Evolutionary conservation across 2,329 filamentous ascomycete species (phyloP).

Genomic region (Aspergillus ochraceus): DNA sequence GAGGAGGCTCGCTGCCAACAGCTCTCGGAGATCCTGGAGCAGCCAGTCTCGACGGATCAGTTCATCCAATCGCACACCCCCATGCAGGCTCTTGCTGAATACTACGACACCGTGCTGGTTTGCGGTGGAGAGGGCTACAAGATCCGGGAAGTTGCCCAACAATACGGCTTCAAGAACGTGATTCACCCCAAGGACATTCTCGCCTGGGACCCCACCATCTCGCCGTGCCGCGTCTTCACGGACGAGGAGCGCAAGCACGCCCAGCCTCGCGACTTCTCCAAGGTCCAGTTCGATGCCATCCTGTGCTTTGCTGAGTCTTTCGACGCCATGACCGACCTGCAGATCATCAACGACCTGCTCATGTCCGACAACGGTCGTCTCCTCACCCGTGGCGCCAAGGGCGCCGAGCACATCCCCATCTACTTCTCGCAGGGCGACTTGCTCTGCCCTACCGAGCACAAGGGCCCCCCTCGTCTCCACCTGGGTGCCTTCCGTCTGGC

Average conservation of each 20-base stretch:
- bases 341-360: conserved; percentile 73
- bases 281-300: conserved; percentile 71
- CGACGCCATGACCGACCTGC: conserved; percentile 73
- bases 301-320: conserved; percentile 73
- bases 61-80: conserved; percentile 78
- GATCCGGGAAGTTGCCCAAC: conserved; percentile 70
- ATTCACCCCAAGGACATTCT: conserved; percentile 73
- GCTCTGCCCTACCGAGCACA: conserved; percentile 65
- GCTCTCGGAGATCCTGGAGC: conserved; percentile 66
- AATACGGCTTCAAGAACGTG: conserved; percentile 73
- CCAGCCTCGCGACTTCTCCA: conserved; percentile 69
- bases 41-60: conserved; percentile 67
- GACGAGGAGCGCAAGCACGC: conserved; percentile 67
- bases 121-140: conserved; percentile 74
- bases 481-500: conserved; percentile 73
- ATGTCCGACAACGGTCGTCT: conserved; percentile 67
- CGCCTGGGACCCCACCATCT: conserved; percentile 67
- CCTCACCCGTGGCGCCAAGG: conserved; percentile 64
- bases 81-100: conserved; percentile 73
- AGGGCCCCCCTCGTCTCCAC: conserved; percentile 64
- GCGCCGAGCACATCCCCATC: conserved; percentile 68
- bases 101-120: conserved; percentile 74
- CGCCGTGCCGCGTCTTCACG: conserved; percentile 68
- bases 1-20: conserved; percentile 66
- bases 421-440: conserved; percentile 70